Percentiles rank a stretch among this genome's conserved stretches.
Conservation (phyloP, 2,329 filamentous ascomycete genomes). For the Dactylellina parvicollis region DNA sequence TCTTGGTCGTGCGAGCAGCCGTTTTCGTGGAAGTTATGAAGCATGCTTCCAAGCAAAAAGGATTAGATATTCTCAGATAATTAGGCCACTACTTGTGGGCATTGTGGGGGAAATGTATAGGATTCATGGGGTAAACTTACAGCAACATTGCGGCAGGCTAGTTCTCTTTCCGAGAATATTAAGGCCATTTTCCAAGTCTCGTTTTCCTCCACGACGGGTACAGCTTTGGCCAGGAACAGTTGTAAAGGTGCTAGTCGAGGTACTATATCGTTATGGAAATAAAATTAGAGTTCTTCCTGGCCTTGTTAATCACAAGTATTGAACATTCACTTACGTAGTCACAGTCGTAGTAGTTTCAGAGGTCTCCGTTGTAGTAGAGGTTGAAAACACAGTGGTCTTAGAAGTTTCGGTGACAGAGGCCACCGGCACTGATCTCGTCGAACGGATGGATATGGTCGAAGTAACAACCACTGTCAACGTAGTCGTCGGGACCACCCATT, state of each 20-base stretch:
- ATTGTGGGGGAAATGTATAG: too few species aligned
- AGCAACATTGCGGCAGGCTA: slow-evolving; percentile 29
- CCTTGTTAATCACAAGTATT: too few species aligned
- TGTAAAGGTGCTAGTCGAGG: neutral
- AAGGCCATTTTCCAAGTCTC: neutral
- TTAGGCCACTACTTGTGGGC: neutral
- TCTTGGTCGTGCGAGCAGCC: slow-evolving; percentile 32
- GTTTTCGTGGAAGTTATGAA: slow-evolving; percentile 33
- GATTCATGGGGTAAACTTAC: slow-evolving; percentile 11
- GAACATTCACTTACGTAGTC: slow-evolving; percentile 27
- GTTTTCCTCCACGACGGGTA: neutral
- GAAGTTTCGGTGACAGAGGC: slow-evolving; percentile 5
- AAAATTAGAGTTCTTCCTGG: too few species aligned
- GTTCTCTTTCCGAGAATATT: slow-evolving; percentile 17
- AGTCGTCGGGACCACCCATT: slow-evolving; percentile 20
- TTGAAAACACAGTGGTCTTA: neutral
- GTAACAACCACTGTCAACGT: slow-evolving; percentile 7
- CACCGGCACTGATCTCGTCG: neutral
- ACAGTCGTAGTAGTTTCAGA: neutral
- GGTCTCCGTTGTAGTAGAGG: slow-evolving; percentile 10
- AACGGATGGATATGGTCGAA: neutral
- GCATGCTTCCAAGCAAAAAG: slow-evolving; percentile 7
- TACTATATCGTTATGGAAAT: slow-evolving; percentile 4
- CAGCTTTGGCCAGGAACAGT: neutral
- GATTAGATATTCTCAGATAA: neutral